Evolutionary conservation across 1,284 basidiomycete genomes (phyloP).

Genomic region (Cerioporus squamosus): DNA sequence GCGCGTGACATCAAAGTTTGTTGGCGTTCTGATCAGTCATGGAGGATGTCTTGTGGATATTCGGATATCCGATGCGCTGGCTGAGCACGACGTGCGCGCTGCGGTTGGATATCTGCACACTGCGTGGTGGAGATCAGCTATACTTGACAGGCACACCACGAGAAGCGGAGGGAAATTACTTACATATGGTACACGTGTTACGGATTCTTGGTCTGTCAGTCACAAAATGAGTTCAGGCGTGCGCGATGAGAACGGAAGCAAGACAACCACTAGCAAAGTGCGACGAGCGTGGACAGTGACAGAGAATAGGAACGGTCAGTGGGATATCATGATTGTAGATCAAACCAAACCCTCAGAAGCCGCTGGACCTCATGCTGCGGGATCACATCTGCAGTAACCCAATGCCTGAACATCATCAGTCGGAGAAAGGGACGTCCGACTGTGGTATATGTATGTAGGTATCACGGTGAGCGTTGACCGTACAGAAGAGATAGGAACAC

Average conservation of each 20-base stretch:
- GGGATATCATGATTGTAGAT: not conserved
- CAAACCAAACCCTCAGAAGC: constrained; percentile 1
- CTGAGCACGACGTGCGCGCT: not conserved
- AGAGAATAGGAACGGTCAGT: constrained; percentile 1
- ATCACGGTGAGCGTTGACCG: not conserved
- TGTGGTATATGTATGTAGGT: constrained; percentile 2
- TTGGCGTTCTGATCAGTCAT: constrained; percentile 1
- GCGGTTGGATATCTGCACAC: not conserved
- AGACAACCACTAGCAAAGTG: not conserved
- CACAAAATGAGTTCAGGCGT: not conserved
- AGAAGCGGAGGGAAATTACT: not conserved
- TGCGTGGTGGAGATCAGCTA: not conserved
- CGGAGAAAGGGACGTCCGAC: constrained; percentile 10
- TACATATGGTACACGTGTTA: not conserved
- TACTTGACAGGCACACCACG: no score
- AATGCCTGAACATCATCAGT: not conserved
- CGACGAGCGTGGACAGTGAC: not conserved
- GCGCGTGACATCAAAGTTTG: not conserved
- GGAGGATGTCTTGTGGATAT: not conserved
- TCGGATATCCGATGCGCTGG: not conserved
- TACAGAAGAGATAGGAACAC: not conserved
- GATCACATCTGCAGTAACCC: not conserved
- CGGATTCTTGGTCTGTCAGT: not conserved
- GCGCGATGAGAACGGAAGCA: not conserved
- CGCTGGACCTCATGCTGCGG: not conserved